Evolutionary conservation across 768 basidiomycete genomes (phyloP).

Genomic region (Lactifluus piperatus): DNA sequence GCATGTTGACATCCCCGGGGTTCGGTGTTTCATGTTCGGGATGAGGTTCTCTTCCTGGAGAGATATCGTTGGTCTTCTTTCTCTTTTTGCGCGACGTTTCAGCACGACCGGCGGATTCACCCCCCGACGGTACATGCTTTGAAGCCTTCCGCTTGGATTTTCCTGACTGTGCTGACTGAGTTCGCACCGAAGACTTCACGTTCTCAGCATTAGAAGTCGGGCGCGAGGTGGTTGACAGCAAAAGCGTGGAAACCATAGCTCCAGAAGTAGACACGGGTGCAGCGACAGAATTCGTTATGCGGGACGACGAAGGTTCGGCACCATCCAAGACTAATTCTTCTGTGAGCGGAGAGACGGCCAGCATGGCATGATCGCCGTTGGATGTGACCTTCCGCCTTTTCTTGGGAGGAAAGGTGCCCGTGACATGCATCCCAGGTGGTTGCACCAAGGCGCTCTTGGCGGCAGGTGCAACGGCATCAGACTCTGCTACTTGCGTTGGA

Average conservation of each 20-base stretch:
- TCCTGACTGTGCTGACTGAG: background rate
- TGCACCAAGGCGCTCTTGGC: background rate
- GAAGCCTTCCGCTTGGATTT: background rate
- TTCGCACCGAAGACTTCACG: background rate
- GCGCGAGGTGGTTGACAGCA: background rate
- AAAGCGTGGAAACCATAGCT: background rate
- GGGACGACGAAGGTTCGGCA: background rate
- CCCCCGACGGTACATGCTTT: background rate
- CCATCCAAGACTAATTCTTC: background rate
- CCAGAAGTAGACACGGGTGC: background rate
- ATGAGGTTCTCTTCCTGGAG: background rate
- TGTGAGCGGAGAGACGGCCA: background rate
- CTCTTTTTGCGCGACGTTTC: background rate
- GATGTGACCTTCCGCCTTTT: slow-evolving; percentile 13
- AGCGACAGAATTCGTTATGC: too few species aligned
- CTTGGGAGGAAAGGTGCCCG: background rate
- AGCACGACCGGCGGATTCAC: background rate
- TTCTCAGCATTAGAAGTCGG: background rate
- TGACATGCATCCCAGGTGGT: background rate
- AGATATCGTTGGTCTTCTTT: background rate
- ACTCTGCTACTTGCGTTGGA: background rate
- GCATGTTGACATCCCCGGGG: background rate
- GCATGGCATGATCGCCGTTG: background rate
- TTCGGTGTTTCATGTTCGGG: background rate
- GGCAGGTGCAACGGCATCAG: background rate